Percentiles rank a stretch among this genome's conserved stretches.
Conservation (phyloP, 371 early-diverging fungal genomes). For the Rhizopus sp. region DNA sequence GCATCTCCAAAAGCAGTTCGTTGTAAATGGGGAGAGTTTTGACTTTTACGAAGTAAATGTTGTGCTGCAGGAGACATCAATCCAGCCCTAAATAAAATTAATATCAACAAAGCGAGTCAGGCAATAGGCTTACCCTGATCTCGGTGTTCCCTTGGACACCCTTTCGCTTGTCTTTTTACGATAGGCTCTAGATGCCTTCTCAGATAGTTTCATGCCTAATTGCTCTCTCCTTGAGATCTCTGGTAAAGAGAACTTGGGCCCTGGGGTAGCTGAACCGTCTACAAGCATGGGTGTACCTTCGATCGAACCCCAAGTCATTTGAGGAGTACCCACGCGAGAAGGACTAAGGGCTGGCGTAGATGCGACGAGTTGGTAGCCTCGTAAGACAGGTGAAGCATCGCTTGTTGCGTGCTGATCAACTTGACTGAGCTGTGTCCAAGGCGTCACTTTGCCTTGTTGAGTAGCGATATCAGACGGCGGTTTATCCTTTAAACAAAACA, state of each 20-base stretch:
- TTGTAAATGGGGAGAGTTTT: constrained; percentile 19
- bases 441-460: constrained; percentile 29
- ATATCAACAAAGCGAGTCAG: background rate
- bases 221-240: constrained; percentile 66
- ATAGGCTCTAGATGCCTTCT: constrained; percentile 64
- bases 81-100: constrained; percentile 27
- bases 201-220: constrained; percentile 64
- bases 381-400: constrained; percentile 38
- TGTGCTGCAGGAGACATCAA: constrained; percentile 51
- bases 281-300: constrained; percentile 69
- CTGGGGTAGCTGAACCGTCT: constrained; percentile 49
- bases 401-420: background rate
- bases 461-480: constrained; percentile 27
- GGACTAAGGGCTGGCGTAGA: constrained; percentile 71
- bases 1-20: constrained; percentile 37
- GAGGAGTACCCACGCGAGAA: constrained; percentile 45
- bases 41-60: constrained; percentile 39
- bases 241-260: constrained; percentile 63
- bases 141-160: constrained; percentile 30
- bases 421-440: constrained; percentile 30
- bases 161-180: constrained; percentile 36
- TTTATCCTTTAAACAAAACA: background rate
- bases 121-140: constrained; percentile 29
- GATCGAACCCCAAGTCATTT: constrained; percentile 86
- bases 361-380: constrained; percentile 67